Evolutionary conservation across 805 yeast species (phyloP).

Genomic region (Candida parachauliodes): DNA sequence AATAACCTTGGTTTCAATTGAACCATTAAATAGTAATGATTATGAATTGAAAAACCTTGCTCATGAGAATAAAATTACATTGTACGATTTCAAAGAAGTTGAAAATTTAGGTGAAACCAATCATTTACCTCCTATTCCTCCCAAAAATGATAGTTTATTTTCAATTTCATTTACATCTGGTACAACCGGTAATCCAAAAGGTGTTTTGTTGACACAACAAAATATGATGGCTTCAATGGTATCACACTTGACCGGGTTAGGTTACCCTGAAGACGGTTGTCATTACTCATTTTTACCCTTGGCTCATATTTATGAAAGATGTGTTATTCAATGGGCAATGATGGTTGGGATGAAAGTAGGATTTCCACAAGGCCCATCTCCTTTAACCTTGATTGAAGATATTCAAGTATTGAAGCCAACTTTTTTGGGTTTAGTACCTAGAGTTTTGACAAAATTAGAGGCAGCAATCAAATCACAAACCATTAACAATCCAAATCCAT

Average conservation of each 20-base stretch:
- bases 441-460: constrained; percentile 60
- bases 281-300: constrained; percentile 47
- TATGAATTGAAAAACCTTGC: constrained; percentile 17
- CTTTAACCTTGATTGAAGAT: constrained; percentile 50
- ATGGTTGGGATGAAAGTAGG: constrained; percentile 48
- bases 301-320: constrained; percentile 57
- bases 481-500: constrained; percentile 25
- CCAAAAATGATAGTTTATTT: constrained; percentile 30
- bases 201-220: constrained; percentile 57
- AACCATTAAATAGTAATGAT: constrained; percentile 24
- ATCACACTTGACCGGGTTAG: constrained; percentile 24
- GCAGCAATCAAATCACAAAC: constrained; percentile 52
- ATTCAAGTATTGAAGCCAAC: constrained; percentile 52
- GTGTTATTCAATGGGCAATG: constrained; percentile 39
- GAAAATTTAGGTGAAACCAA: constrained; percentile 38
- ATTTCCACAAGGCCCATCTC: constrained; percentile 43
- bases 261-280: constrained; percentile 16
- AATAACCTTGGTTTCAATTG: constrained; percentile 55
- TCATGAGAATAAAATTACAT: constrained; percentile 19
- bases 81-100: constrained; percentile 31
- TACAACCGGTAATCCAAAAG: constrained; percentile 76
- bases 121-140: constrained; percentile 23
- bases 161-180: constrained; percentile 49
- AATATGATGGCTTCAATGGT: constrained; percentile 47
- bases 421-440: constrained; percentile 56